Conservation (phyloP, 2,329 filamentous ascomycete genomes). For the Arthrobotrys conoides region DNA sequence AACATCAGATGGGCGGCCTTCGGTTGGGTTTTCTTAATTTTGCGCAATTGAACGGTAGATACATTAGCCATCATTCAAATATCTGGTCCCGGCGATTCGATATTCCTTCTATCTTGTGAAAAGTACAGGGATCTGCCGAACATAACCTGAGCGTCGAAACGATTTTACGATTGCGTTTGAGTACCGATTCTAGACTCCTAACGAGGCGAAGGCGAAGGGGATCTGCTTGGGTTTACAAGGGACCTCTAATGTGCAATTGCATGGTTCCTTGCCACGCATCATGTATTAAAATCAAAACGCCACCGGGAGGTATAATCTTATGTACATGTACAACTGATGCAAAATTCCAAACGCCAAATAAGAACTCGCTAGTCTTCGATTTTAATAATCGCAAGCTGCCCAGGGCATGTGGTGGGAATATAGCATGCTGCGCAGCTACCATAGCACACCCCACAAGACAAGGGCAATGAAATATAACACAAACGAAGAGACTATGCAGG, state of each 20-base stretch:
- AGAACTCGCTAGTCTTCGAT: neutral
- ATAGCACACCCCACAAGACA: conserved; percentile 56
- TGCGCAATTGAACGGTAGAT: neutral
- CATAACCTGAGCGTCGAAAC: neutral
- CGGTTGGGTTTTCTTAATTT: neutral
- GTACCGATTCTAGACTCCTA: neutral
- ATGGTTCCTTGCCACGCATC: conserved; percentile 29
- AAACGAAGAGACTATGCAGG: conserved; percentile 40
- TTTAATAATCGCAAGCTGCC: neutral
- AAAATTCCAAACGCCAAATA: conserved; percentile 31
- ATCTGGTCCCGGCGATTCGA: neutral
- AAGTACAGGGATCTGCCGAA: neutral
- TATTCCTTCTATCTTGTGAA: neutral
- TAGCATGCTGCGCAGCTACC: conserved; percentile 32
- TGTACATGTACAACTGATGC: conserved; percentile 25
- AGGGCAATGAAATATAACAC: conserved; percentile 56
- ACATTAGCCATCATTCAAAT: neutral
- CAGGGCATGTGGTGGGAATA: neutral
- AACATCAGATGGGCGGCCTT: neutral
- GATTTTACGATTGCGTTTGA: neutral
- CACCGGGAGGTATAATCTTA: conserved; percentile 31
- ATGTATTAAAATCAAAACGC: conserved; percentile 17
- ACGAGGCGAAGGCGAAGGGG: neutral
- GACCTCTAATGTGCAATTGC: neutral
- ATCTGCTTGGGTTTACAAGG: neutral